Evolutionary conservation across 2,329 filamentous ascomycete species (phyloP), one percentile per base, ranked within the genome.

Genomic region (Nemania bipapillata): DNA sequence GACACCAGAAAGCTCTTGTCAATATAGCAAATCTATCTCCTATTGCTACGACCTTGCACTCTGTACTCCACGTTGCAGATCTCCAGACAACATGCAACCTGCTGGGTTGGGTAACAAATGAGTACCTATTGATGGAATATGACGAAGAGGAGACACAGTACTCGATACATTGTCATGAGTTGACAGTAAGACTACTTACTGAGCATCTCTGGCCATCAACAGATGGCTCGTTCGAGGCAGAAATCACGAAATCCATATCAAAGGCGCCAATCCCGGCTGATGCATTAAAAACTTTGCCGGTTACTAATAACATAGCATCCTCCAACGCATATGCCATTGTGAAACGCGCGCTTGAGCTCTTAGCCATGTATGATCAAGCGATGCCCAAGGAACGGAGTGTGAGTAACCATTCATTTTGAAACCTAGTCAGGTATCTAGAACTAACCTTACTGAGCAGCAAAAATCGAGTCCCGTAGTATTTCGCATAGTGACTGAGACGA

Each of bases 401-500:
- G 80, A 81, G 86, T 82, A 2, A 24, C 30, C 6, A 7, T 9
- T 17, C 11, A 35, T 0, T 24, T 22, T 47, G 1, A 40, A 12
- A 8, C 5, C 17, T 1, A 15, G 5, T 12, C 3, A 15, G 42
- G 35, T 4, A 5, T 24, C 2, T 24, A 2, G n/a, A 17, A 35
- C 64, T 74, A 20, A 74, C 24, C 15, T 11, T 79, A 17, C 2
- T n/a, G 35, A 77, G 71, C 78, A 86, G 81, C 80, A 84, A 79
- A 79, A 83, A 70, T 86, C 86, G 64, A 88, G 85, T 58, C 81
- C 85, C 0, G 85, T 89, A 0, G 82, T 89, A 4, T 89, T 86
- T 77, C 86, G 84, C 62, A 96, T 98, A 72, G 93, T 99, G 28
- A 92, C 95, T 75, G 93, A 96, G 80, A 96, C 94, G 1, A 97